Evolutionary conservation across 768 basidiomycete species (phyloP), one percentile per base, ranked within the genome.

Genomic region (Tulasnella sp.): DNA sequence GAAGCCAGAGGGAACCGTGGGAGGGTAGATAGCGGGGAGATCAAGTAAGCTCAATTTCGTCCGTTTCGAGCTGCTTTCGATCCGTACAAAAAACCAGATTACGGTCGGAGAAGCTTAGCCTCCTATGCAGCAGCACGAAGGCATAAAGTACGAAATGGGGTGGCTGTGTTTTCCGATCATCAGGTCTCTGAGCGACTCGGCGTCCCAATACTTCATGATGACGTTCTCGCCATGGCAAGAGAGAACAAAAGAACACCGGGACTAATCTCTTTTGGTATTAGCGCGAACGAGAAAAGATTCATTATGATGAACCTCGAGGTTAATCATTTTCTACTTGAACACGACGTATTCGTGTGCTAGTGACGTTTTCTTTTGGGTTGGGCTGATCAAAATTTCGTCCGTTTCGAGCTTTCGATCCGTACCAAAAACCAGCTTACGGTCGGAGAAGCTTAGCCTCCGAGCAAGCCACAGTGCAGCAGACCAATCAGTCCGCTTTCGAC

Each of bases 101-200:
- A 12, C 24, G 54, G 50, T n/a, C 54, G n/a, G n/a, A 8, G 24
- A n/a, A 54, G 54, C n/a, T 54, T 54, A 54, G 54, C n/a, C 22
- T 54, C 54, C 22, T n/a, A 54, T 54, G 54, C 54, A 54, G 64
- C 64, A 69, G 34, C 64, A 69, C 34, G 64, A 31, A 34, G 64
- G 34, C 64, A 31, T 37, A 64, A 8, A 22, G 50, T 50, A 54
- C 34, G 64, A 69, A 69, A 69, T 69, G 34, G 64, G 14, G 64
- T 69, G 64, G 64, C 64, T 37, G 64, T 69, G 64, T 69, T 14
- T 69, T 69, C 7, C 64, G 64, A 69, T 69, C 64, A 69, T 69
- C 64, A 69, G 64, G 64, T 69, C 64, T 54, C n/a, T 54, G 54
- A 24, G 54, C n/a, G n/a, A n/a, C n/a, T n/a, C n/a, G n/a, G n/a